These are phyloP conservation scores for Epichloe coenophiala DNA, from an alignment of 2,329 filamentous ascomycete species.

Conservation along the genomic window DNA sequence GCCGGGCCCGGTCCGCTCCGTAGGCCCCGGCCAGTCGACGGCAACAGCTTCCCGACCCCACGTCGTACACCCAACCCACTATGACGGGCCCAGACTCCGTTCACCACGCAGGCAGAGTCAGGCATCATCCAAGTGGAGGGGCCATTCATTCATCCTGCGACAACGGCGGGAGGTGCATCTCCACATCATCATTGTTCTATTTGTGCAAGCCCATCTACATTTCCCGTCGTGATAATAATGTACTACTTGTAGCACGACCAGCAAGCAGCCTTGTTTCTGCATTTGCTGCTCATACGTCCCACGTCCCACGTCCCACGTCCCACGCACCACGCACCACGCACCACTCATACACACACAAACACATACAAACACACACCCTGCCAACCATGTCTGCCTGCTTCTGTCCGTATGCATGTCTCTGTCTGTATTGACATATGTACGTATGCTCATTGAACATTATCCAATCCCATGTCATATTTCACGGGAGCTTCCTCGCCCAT, in stretches of 20 bases:
- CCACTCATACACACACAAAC: not conserved
- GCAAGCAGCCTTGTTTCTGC: not conserved
- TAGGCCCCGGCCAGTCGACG: too few relatives aligned
- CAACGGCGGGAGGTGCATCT: not conserved
- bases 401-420: too few relatives aligned
- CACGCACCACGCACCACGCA: not conserved
- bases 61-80: too few relatives aligned
- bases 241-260: not conserved
- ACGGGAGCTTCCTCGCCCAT: not conserved
- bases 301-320: not conserved
- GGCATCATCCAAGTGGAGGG: too few relatives aligned
- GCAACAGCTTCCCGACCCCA: too few relatives aligned
- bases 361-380: not conserved
- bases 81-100: too few relatives aligned
- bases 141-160: too few relatives aligned
- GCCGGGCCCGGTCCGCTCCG: too few relatives aligned
- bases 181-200: not conserved
- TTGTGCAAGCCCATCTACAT: not conserved
- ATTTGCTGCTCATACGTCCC: not conserved
- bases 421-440: too few relatives aligned
- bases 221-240: not conserved
- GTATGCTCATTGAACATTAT: too few relatives aligned
- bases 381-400: not conserved
- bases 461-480: not conserved
- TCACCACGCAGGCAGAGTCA: too few relatives aligned